Evolutionary conservation across 2,329 filamentous ascomycete genomes (phyloP).

Genomic region (Monilinia polystroma): DNA sequence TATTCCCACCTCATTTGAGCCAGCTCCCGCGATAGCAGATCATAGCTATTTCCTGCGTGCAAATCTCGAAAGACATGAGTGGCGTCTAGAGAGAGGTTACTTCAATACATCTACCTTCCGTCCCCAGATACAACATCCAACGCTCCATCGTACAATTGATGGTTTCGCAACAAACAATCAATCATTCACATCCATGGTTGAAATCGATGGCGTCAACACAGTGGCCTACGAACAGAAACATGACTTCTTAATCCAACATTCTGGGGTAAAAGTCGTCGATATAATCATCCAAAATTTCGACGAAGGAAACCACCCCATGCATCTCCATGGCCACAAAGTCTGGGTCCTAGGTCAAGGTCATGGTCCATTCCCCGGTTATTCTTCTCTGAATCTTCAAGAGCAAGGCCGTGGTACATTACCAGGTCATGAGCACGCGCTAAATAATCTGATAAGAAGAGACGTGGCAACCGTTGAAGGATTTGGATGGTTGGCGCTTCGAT

Average conservation of each 20-base stretch:
- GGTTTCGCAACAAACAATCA: slow-evolving; percentile 47
- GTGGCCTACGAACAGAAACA: slow-evolving; percentile 46
- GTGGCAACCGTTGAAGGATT: slow-evolving; percentile 54
- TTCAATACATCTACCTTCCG: slow-evolving; percentile 58
- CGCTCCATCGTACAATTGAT: slow-evolving; percentile 51
- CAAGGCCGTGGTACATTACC: slow-evolving; percentile 35
- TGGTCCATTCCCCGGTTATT: slow-evolving; percentile 53
- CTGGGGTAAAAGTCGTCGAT: slow-evolving; percentile 61
- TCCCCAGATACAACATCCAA: slow-evolving; percentile 48
- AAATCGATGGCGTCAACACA: slow-evolving; percentile 52
- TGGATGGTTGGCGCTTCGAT: slow-evolving; percentile 54
- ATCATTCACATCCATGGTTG: slow-evolving; percentile 46
- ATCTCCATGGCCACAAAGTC: slow-evolving; percentile 75
- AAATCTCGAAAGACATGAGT: slow-evolving; percentile 59
- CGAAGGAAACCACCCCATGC: slow-evolving; percentile 67
- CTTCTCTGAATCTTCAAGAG: slow-evolving; percentile 42
- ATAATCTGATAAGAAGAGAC: slow-evolving; percentile 51
- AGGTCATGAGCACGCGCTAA: slow-evolving; percentile 41
- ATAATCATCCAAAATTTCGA: slow-evolving; percentile 78
- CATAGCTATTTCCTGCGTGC: slow-evolving; percentile 54
- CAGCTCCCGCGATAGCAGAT: slow-evolving; percentile 50
- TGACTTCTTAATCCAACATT: slow-evolving; percentile 64
- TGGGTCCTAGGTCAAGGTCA: slow-evolving; percentile 62
- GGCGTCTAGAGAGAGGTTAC: slow-evolving; percentile 57
- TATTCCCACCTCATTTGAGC: slow-evolving; percentile 45